Conservation (phyloP, 2,329 filamentous ascomycete species). For the Trichoderma sp. region DNA sequence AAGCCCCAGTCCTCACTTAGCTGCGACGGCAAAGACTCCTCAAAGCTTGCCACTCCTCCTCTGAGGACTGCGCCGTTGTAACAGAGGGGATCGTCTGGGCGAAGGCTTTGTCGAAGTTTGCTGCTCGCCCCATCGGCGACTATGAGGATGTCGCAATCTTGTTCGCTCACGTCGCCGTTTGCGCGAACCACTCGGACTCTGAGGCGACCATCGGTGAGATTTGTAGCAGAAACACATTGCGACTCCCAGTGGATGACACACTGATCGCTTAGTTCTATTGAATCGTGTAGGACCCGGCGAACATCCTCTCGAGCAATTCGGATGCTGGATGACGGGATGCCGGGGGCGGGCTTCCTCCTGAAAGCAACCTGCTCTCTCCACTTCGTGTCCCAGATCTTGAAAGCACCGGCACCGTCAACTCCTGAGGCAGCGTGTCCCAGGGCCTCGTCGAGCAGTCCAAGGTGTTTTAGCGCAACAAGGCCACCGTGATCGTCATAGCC, state of each 20-base stretch:
- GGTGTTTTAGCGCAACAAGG: conserved; percentile 40
- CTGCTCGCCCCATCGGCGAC: conserved; percentile 50
- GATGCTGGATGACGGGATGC: conserved; percentile 43
- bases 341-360: conserved; percentile 37
- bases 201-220: conserved; percentile 34
- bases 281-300: conserved; percentile 40
- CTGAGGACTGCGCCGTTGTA: conserved; percentile 47
- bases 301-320: conserved; percentile 45
- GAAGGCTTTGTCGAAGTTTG: conserved; percentile 43
- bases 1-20: conserved; percentile 46
- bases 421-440: conserved; percentile 33
- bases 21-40: conserved; percentile 39
- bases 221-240: conserved; percentile 35
- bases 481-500: conserved; percentile 37
- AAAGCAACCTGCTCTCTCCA: conserved; percentile 43
- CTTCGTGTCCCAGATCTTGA: conserved; percentile 46
- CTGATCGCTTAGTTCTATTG: conserved; percentile 27
- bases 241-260: conserved; percentile 37
- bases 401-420: conserved; percentile 38
- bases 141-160: conserved; percentile 47
- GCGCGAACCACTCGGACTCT: conserved; percentile 30
- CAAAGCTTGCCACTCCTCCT: conserved; percentile 44
- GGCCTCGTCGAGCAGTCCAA: conserved; percentile 40
- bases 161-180: conserved; percentile 20
- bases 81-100: conserved; percentile 45